Base-by-base conservation (phyloP, 345 rosid species). In the Firmiana major region DNA sequence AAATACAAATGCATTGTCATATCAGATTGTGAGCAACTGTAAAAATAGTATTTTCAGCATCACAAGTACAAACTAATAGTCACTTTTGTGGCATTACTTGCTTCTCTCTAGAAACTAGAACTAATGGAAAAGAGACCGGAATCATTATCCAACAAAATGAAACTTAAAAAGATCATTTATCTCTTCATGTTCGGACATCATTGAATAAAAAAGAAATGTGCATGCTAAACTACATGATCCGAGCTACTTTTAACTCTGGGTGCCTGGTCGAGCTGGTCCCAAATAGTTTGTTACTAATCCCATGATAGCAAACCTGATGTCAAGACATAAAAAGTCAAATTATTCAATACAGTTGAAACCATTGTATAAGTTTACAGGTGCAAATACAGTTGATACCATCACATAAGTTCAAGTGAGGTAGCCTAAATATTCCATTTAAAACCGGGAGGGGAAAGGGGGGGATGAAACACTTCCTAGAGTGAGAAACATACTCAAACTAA, bases 251-350 rank as follows among this genome's bases (percentile, higher is more conserved):
- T 69, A 87, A 69, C 88, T 87, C 82, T 87, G 80, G 11, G 87
- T n/a, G 40, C 83, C 86, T 5, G 94, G 90, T 83, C 94, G 96
- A 75, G 92, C 77, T 64, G 94, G 91, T 8, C 98, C 98, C 31
- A 93, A 75, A 90, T 93, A 93, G 83, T 92, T 96, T 78, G 98
- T 90, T 66, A 90, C 99, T 88, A 96, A 78, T 54, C 99, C 99
- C 99, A 96, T 96, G 65, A 96, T 83, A 59, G 97, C 98, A 86
- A 93, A 96, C 99, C 99, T 95, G 91, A 76, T 78, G 69, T 59
- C 13, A 19, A 60, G 42, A 55, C 71, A 79, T 45, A 58, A 74
- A 72, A 55, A 51, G 4, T 16, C 7, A 12, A 36, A 40, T 40
- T 53, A 49, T 3, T n/a, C 34, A n/a, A 64, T 38, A 64, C 1